Evolutionary conservation across 345 rosid genomes (phyloP), one percentile per base, ranked within the genome.

Genomic region (Firmiana major): DNA sequence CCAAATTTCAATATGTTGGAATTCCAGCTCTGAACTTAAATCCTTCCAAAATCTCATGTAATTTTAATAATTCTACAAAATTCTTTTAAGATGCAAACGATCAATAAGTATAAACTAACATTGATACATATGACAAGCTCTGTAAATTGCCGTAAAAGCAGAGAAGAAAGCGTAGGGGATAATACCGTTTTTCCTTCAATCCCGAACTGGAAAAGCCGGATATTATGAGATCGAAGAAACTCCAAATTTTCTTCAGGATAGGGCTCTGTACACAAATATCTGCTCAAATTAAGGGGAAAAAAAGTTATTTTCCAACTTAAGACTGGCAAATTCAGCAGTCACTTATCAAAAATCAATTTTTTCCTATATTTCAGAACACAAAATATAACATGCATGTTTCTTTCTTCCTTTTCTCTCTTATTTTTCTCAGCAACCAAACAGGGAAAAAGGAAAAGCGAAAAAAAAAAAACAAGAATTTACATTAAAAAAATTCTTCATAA

Each of bases 181-280:
- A 22, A 34, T 87, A 92, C 96, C 88, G 91, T 84, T 78, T 92
- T 94, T 78, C 98, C 98, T 77, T 94, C 80, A 19, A 94, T 92
- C 13, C 96, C 96, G 38, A 90, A 91, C 38, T 94, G 97, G 63
- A 89, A 87, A 24, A 94, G 96, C 75, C 77, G 82, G 63, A 94
- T 89, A 78, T 89, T 85, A 59, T 82, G 85, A 67, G 85, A 81
- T 7, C 62, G 68, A 66, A 94, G 90, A 82, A 85, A 90, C 80
- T 88, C 78, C 80, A 87, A 68, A 64, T 85, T 94, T 43, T 90
- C 97, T 71, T 88, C 88, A 0, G 97, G 97, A 78, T 92, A 94
- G 0, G 96, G 92, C 79, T 92, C 97, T 58, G 89, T 88, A 78
- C 98, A 94, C 86, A 92, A 80, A 78, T 87, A 94, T 81, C 94